A percentile compares a stretch with the other conserved stretches of the same genome.
Evolutionary conservation across 2,329 filamentous ascomycete genomes (phyloP).

Genomic region (Penicillium polonicum): DNA sequence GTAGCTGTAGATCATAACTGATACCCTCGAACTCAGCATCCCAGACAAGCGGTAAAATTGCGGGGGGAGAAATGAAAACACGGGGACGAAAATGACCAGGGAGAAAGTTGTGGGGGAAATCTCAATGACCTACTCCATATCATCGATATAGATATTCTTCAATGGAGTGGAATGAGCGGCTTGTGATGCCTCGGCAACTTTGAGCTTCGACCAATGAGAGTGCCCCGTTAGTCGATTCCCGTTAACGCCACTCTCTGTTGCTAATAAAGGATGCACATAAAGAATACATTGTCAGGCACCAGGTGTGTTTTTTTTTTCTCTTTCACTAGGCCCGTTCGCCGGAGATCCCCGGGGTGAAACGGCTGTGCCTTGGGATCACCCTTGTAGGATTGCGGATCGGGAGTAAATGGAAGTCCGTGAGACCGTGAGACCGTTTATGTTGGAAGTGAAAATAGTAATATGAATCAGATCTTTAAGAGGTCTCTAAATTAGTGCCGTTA

Average conservation of each 20-base stretch:
- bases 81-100: neutral
- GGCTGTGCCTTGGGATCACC: neutral
- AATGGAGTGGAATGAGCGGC: neutral
- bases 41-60: neutral
- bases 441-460: neutral
- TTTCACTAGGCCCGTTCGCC: neutral
- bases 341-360: neutral
- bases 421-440: too few species aligned
- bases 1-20: slow-evolving; percentile 1
- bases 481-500: neutral
- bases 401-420: neutral
- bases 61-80: neutral
- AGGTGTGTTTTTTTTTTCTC: too few species aligned
- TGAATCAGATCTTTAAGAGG: neutral
- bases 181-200: slow-evolving; percentile 24
- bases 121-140: neutral
- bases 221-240: neutral
- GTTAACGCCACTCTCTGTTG: neutral
- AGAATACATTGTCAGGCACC: neutral
- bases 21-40: neutral
- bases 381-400: neutral
- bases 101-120: slow-evolving; percentile 1
- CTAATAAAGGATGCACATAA: slow-evolving; percentile 1
- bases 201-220: slow-evolving; percentile 12
- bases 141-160: neutral